phyloP scores from a whole-genome alignment of 2,329 filamentous ascomycete species.

The Microsporum canis region DNA sequence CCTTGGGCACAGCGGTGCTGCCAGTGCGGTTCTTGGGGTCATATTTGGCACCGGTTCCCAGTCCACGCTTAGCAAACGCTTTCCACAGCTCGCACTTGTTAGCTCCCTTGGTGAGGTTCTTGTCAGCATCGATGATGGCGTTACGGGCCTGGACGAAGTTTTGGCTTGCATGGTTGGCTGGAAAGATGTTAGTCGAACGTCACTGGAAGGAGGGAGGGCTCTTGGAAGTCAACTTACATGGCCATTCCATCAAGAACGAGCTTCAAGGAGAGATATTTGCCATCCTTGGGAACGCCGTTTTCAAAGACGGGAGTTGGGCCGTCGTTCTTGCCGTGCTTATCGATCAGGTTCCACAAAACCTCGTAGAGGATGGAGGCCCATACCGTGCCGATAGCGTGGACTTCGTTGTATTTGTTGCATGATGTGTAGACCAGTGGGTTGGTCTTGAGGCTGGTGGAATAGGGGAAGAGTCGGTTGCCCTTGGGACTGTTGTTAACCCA shows the following conservation, averaged over 20 bases:
- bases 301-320: conserved; percentile 4
- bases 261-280: conserved; percentile 12
- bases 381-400: conserved; percentile 10
- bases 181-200: neutral
- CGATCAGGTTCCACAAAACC: conserved; percentile 12
- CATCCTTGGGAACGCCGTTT: conserved; percentile 11
- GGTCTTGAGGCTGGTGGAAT: conserved; percentile 9
- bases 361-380: conserved; percentile 12
- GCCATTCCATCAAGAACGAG: conserved; percentile 12
- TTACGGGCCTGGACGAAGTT: conserved; percentile 13
- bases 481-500: conserved; percentile 9
- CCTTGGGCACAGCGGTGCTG: neutral
- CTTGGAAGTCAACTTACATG: conserved; percentile 8
- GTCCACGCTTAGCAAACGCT: conserved; percentile 11
- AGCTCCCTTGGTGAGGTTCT: conserved; percentile 9
- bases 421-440: conserved; percentile 11
- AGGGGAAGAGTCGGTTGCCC: conserved; percentile 9
- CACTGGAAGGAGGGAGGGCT: neutral
- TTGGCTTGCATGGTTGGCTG: conserved; percentile 12
- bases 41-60: conserved; percentile 5
- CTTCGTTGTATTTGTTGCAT: conserved; percentile 5
- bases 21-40: neutral
- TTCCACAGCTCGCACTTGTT: conserved; percentile 13
- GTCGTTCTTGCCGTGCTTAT: conserved; percentile 14
- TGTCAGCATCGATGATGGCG: conserved; percentile 12